phyloP scores from a whole-genome alignment of 1,139 yeast genomes.

The Blastobotrys malaysiensis region DNA sequence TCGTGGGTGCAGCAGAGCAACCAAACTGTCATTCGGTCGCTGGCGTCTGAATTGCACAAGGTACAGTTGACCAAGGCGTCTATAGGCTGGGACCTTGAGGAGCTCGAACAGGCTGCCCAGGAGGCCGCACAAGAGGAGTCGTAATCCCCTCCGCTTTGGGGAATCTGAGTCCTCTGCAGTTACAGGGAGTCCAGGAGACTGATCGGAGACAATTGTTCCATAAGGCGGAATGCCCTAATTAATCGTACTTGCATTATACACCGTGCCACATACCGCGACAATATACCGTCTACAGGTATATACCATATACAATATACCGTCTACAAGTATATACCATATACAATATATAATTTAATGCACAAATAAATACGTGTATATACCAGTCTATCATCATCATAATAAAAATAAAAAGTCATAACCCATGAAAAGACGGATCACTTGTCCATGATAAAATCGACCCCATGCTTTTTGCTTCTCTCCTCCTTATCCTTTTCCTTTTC shows the following conservation, averaged over 20 bases:
- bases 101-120: constrained; percentile 28
- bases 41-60: constrained; percentile 57
- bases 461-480: constrained; percentile 20
- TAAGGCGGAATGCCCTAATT: no score
- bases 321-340: no score
- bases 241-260: no score
- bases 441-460: constrained; percentile 21
- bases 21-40: constrained; percentile 47
- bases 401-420: background rate
- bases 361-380: background rate
- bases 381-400: background rate
- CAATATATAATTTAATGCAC: background rate
- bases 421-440: background rate
- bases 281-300: no score
- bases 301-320: no score
- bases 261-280: no score
- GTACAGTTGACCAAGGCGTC: constrained; percentile 23
- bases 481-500: constrained; percentile 5
- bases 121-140: constrained; percentile 15
- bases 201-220: no score
- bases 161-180: no score
- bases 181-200: no score
- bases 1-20: constrained; percentile 64
- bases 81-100: constrained; percentile 28
- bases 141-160: no score